phyloP scores from a whole-genome alignment of 768 basidiomycete genomes.

The Phallus indusiatus region DNA sequence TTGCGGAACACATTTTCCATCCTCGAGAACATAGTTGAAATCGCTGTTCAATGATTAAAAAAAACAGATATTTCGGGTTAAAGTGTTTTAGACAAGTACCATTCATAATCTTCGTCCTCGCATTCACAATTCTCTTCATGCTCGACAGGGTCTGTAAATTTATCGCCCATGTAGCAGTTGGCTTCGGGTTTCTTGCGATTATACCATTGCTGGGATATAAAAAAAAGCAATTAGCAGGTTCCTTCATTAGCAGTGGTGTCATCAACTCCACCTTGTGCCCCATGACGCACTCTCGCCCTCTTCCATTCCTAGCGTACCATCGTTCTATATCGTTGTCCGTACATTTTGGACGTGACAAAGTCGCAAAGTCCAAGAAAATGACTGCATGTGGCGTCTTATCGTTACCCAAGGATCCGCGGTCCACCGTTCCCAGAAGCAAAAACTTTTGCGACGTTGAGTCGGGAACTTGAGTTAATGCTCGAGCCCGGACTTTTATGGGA shows the following conservation, averaged over 20 bases:
- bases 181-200: constrained; percentile 70
- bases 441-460: constrained; percentile 98
- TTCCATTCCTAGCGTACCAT: constrained; percentile 74
- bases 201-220: constrained; percentile 79
- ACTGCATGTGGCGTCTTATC: constrained; percentile 54
- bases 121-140: constrained; percentile 82
- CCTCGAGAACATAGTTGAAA: constrained; percentile 78
- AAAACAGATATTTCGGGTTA: neutral
- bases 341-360: constrained; percentile 62
- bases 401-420: constrained; percentile 45
- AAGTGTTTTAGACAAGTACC: constrained; percentile 39
- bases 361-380: constrained; percentile 77
- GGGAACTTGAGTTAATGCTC: constrained; percentile 77
- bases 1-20: constrained; percentile 65
- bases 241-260: too few relatives aligned
- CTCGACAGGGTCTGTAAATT: constrained; percentile 78
- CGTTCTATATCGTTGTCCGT: constrained; percentile 62
- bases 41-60: constrained; percentile 40
- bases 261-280: constrained; percentile 66
- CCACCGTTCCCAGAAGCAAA: constrained; percentile 72
- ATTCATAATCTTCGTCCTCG: constrained; percentile 85
- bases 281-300: constrained; percentile 75
- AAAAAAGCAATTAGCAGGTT: neutral
- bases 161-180: constrained; percentile 83
- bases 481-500: constrained; percentile 60